phyloP scores from a whole-genome alignment of 176 grass and related monocot genomes.

The Elymus sibiricus region DNA sequence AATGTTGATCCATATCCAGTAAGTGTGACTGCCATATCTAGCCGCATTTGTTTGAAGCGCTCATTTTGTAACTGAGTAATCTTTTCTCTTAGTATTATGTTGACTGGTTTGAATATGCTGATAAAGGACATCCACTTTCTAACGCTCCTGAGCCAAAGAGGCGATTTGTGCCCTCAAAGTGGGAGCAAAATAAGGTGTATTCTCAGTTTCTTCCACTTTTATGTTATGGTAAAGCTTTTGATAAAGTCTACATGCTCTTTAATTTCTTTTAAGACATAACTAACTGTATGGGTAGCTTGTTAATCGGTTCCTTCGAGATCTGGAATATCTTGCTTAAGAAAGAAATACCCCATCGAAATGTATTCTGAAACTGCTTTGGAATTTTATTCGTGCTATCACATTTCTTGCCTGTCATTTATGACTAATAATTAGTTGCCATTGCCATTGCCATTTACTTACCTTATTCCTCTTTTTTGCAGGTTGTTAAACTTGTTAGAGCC shows the following conservation, averaged over 20 bases:
- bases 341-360: neutral
- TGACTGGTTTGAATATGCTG: constrained; percentile 95
- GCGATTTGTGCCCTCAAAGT: constrained; percentile 94
- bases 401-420: neutral
- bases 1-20: constrained; percentile 93
- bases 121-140: constrained; percentile 92
- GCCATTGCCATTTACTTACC: neutral
- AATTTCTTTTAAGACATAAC: neutral
- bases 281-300: neutral
- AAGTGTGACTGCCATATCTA: constrained; percentile 23
- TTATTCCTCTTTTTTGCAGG: constrained; percentile 16
- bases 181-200: constrained; percentile 92
- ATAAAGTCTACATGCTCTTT: neutral
- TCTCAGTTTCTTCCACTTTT: neutral
- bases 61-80: constrained; percentile 13
- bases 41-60: neutral
- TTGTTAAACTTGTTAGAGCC: constrained; percentile 66
- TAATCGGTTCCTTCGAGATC: constrained; percentile 3
- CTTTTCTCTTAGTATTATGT: constrained; percentile 69
- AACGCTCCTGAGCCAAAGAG: constrained; percentile 97
- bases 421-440: neutral
- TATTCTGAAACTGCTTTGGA: neutral
- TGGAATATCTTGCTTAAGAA: neutral
- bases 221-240: neutral
- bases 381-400: neutral